A percentile compares a stretch with the other conserved stretches of the same genome.
Evolutionary conservation across 2,329 filamentous ascomycete genomes (phyloP).

Genomic region (Simplicillium sp.): DNA sequence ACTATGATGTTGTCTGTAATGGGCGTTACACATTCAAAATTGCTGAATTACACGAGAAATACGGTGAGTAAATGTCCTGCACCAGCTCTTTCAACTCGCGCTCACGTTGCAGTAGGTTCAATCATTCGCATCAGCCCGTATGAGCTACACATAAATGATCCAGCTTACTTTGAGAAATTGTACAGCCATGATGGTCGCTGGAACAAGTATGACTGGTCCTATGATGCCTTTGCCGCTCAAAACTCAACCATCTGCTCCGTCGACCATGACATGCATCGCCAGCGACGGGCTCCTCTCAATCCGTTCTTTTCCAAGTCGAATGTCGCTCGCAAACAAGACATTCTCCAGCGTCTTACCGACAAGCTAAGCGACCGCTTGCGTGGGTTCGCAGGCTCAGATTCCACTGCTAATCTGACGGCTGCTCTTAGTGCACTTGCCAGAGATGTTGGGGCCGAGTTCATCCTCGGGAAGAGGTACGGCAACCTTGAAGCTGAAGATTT

Average conservation of each 20-base stretch:
- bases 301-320: constrained; percentile 9
- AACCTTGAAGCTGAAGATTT: constrained; percentile 9
- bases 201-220: neutral
- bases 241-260: constrained; percentile 5
- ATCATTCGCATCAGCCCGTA: constrained; percentile 14
- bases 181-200: constrained; percentile 4
- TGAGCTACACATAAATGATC: constrained; percentile 13
- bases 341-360: constrained; percentile 3
- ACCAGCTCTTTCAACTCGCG: neutral
- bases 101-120: constrained; percentile 6
- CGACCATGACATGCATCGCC: constrained; percentile 8
- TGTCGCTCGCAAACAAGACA: neutral
- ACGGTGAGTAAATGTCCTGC: constrained; percentile 12
- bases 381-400: neutral
- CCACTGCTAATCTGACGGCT: constrained; percentile 7
- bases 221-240: neutral
- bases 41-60: constrained; percentile 19
- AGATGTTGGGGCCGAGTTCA: constrained; percentile 8
- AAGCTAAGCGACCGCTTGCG: constrained; percentile 5
- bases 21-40: constrained; percentile 16
- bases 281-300: constrained; percentile 6
- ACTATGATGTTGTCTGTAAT: constrained; percentile 15
- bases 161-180: constrained; percentile 10
- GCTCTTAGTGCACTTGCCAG: constrained; percentile 8
- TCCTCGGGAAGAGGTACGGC: constrained; percentile 7